A percentile compares a stretch with the other conserved stretches of the same genome.
phyloP scores from a whole-genome alignment of 179 eudicot species.

The Vitellaria paradoxa region DNA sequence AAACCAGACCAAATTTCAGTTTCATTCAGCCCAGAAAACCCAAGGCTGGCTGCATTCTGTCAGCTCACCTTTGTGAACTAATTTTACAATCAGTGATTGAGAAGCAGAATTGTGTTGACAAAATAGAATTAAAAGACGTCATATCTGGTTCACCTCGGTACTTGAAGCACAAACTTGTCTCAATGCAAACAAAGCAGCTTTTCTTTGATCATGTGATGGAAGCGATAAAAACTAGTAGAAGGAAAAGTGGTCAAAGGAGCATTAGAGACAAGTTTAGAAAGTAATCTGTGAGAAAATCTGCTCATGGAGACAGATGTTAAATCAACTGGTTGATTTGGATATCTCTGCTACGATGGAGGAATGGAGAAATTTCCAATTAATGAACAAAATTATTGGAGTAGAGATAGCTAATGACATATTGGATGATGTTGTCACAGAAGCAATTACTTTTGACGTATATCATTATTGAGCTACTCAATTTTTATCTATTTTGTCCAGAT shows the following conservation, averaged over 20 bases:
- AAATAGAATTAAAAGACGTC: background rate
- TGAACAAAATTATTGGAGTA: background rate
- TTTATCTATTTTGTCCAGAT: background rate
- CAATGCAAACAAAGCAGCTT: constrained; percentile 8
- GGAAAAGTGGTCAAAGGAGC: too few species aligned
- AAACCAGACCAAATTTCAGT: background rate
- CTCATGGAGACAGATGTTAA: background rate
- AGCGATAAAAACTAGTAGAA: too few species aligned
- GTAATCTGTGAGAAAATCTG: constrained; percentile 2
- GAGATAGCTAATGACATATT: constrained; percentile 6
- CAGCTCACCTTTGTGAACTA: background rate
- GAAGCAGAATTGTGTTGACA: background rate
- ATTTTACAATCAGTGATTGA: too few species aligned
- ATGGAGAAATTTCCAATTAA: background rate
- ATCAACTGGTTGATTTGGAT: background rate
- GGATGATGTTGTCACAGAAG: background rate
- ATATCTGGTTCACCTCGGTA: background rate
- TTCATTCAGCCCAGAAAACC: background rate
- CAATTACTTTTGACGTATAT: background rate
- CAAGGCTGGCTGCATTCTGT: too few species aligned
- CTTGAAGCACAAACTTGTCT: background rate
- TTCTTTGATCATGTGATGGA: background rate
- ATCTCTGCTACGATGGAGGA: background rate
- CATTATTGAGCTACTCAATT: background rate
- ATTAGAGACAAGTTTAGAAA: background rate